Evolutionary conservation across 805 yeast species (phyloP).

Genomic region (Pichia ethanolica): DNA sequence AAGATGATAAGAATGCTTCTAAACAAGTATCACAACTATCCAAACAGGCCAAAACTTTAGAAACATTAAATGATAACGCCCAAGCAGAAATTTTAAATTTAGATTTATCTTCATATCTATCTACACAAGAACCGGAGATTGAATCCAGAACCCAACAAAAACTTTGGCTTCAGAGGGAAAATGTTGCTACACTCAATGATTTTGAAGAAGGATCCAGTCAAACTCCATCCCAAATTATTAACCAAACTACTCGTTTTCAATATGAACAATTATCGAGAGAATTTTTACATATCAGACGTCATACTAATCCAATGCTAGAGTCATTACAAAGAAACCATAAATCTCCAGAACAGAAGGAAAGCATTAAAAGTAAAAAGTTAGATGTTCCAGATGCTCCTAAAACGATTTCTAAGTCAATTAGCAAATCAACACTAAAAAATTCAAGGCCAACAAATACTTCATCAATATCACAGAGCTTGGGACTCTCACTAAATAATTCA

Average conservation of each 20-base stretch:
- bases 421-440: not conserved
- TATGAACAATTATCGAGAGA: conserved; percentile 74
- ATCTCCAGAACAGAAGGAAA: not conserved
- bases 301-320: conserved; percentile 62
- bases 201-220: conserved; percentile 24
- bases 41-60: conserved; percentile 1
- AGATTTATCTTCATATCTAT: conserved; percentile 26
- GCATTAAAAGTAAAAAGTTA: not conserved
- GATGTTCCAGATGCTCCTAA: not conserved
- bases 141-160: conserved; percentile 78
- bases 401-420: not conserved
- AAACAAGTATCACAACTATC: conserved; percentile 2
- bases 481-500: not conserved
- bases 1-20: not conserved
- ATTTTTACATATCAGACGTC: conserved; percentile 59
- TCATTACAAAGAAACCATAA: conserved; percentile 32
- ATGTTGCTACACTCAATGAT: conserved; percentile 52
- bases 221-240: conserved; percentile 18
- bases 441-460: not conserved
- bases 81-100: conserved; percentile 2
- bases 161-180: conserved; percentile 75
- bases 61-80: not conserved
- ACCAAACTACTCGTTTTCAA: conserved; percentile 55
- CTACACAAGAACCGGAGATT: conserved; percentile 28
- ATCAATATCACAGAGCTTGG: conserved; percentile 3